Evolutionary conservation across 306 rosid genomes (phyloP).

Genomic region (Datisca glomerata): DNA sequence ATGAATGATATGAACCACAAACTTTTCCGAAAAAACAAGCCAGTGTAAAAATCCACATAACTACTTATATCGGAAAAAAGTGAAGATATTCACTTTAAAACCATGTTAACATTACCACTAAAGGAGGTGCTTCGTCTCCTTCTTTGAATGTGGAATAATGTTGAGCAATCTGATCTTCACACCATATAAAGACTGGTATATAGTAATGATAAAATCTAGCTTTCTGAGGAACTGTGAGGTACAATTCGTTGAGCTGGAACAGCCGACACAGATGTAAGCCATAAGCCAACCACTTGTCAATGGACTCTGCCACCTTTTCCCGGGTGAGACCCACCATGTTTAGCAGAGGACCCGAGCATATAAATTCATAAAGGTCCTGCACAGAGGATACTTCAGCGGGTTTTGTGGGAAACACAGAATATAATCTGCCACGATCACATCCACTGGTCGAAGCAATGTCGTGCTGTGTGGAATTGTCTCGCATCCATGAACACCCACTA

Average conservation of each 20-base stretch:
- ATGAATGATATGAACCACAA: background rate
- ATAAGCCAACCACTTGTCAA: constrained; percentile 68
- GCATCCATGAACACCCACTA: constrained; percentile 61
- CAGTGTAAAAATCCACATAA: background rate
- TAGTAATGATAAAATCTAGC: constrained; percentile 91
- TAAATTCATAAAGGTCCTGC: constrained; percentile 61
- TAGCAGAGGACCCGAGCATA: constrained; percentile 75
- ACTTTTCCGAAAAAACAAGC: too few relatives aligned
- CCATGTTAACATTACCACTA: constrained; percentile 38
- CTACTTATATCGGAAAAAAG: background rate
- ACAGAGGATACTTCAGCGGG: constrained; percentile 65
- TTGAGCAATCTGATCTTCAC: constrained; percentile 58
- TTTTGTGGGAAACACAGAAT: constrained; percentile 41
- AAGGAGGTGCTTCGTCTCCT: constrained; percentile 64
- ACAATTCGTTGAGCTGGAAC: constrained; percentile 69
- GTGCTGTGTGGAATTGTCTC: constrained; percentile 20
- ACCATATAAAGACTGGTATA: constrained; percentile 81
- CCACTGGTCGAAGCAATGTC: constrained; percentile 15
- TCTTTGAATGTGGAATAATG: constrained; percentile 56
- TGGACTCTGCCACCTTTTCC: constrained; percentile 51
- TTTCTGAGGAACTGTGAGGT: constrained; percentile 55
- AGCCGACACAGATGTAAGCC: constrained; percentile 49
- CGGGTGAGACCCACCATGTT: constrained; percentile 45
- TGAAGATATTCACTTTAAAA: background rate
- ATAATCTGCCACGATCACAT: constrained; percentile 20